Percentiles rank a stretch among this genome's conserved stretches.
These are phyloP conservation scores for Penicillium roqueforti DNA, from an alignment of 495 filamentous ascomycete species.

Conservation along the genomic window DNA sequence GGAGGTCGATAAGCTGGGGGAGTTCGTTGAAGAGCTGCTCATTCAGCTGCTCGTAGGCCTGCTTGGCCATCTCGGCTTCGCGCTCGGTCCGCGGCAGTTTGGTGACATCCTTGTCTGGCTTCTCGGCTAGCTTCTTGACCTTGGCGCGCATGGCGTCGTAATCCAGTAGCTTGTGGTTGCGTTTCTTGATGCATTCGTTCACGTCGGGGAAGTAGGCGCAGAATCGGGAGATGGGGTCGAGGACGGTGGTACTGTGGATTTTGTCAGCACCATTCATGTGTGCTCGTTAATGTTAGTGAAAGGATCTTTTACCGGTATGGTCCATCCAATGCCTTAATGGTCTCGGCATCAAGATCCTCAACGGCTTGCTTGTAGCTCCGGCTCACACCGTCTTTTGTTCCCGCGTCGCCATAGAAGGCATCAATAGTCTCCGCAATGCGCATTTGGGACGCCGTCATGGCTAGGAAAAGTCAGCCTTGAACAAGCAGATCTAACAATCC, in stretches of 20 bases:
- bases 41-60: slow-evolving; percentile 91
- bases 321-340: slow-evolving; percentile 96
- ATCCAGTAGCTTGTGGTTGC: slow-evolving; percentile 94
- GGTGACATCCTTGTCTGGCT: slow-evolving; percentile 95
- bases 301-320: slow-evolving; percentile 66
- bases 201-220: slow-evolving; percentile 99
- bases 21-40: slow-evolving; percentile 90
- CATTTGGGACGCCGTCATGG: slow-evolving; percentile 99
- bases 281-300: neutral
- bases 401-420: slow-evolving; percentile 96
- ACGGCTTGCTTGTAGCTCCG: slow-evolving; percentile 97
- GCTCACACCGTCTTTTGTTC: slow-evolving; percentile 89
- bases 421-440: slow-evolving; percentile 99
- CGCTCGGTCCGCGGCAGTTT: slow-evolving; percentile 93
- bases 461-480: slow-evolving; percentile 37
- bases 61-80: slow-evolving; percentile 87
- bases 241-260: slow-evolving; percentile 68
- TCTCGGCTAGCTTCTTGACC: slow-evolving; percentile 94
- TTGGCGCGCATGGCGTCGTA: slow-evolving; percentile 94
- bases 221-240: slow-evolving; percentile 92
- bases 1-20: slow-evolving; percentile 95
- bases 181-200: slow-evolving; percentile 99
- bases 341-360: slow-evolving; percentile 94
- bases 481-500: neutral
- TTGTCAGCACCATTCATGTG: neutral